Conservation (phyloP, 1,284 basidiomycete genomes). For the Pseudozyma pruni region DNA sequence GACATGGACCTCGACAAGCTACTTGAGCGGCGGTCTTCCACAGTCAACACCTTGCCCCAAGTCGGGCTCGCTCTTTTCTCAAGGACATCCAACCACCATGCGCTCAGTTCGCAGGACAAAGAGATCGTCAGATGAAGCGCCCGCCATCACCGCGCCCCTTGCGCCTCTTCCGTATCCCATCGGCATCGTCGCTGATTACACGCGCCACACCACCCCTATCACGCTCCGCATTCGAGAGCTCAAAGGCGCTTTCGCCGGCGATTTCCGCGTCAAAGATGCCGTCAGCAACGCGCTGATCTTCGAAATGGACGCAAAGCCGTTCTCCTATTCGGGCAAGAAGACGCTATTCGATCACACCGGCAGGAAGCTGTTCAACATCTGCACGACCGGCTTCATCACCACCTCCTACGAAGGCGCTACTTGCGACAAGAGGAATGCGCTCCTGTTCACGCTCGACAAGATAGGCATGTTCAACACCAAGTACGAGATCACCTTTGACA, state of each 20-base stretch:
- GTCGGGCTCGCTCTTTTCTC: too few relatives aligned
- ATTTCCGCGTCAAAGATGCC: conserved; percentile 51
- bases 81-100: too few relatives aligned
- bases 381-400: background rate
- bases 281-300: conserved; percentile 24
- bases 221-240: conserved; percentile 41
- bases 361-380: conserved; percentile 15
- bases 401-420: conserved; percentile 1
- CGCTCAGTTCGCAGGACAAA: too few relatives aligned
- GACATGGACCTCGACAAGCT: too few relatives aligned
- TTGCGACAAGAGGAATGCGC: background rate
- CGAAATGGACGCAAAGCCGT: conserved; percentile 27
- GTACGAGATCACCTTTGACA: conserved; percentile 34
- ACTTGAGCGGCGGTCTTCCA: too few relatives aligned
- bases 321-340: conserved; percentile 34
- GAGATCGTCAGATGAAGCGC: too few relatives aligned
- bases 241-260: conserved; percentile 30
- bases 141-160: conserved; percentile 8
- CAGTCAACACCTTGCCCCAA: too few relatives aligned
- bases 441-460: conserved; percentile 28
- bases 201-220: conserved; percentile 32
- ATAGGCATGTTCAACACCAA: conserved; percentile 28
- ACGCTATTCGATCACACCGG: conserved; percentile 14
- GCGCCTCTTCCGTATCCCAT: conserved; percentile 29
- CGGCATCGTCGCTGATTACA: conserved; percentile 34